Percentiles rank a stretch among this genome's conserved stretches.
phyloP scores from a whole-genome alignment of 106 monocot genomes.

The Amphibolis antarctica region DNA sequence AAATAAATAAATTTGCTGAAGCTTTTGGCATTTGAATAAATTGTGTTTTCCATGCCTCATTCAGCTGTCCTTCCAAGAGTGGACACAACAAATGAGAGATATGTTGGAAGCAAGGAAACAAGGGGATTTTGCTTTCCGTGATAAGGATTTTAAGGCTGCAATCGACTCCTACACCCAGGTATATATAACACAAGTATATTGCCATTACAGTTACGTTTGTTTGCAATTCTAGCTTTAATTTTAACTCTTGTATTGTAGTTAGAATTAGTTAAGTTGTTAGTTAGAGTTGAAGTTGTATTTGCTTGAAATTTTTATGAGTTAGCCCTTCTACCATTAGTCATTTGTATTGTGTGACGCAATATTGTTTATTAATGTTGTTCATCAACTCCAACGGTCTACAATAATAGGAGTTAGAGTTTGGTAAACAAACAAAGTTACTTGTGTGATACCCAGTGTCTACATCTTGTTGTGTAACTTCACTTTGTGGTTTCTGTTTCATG shows the following conservation, averaged over 20 bases:
- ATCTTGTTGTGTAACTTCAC: neutral
- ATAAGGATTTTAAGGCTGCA: slow-evolving; percentile 74
- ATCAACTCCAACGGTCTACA: too few relatives aligned
- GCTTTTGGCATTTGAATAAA: neutral
- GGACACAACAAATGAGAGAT: slow-evolving; percentile 90
- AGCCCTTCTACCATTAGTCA: neutral
- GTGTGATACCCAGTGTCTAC: neutral
- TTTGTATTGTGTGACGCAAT: too few relatives aligned
- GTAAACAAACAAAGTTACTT: too few relatives aligned
- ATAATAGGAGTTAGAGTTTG: too few relatives aligned
- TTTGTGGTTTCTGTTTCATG: neutral
- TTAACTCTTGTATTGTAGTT: too few relatives aligned
- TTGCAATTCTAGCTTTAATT: too few relatives aligned
- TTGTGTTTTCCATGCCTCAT: slow-evolving; percentile 6
- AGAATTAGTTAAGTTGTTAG: too few relatives aligned
- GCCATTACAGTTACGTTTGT: too few relatives aligned
- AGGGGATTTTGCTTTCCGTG: slow-evolving; percentile 84
- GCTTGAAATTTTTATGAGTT: neutral
- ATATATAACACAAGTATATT: slow-evolving; percentile 8
- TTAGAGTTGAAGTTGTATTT: too few relatives aligned
- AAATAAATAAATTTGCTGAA: neutral
- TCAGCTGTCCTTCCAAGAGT: slow-evolving; percentile 90
- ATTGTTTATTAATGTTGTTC: neutral
- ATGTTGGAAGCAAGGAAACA: slow-evolving; percentile 78
- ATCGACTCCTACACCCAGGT: slow-evolving; percentile 91